Evolutionary conservation across 495 filamentous ascomycete genomes (phyloP).

Genomic region (Aspergillus indologenus): DNA sequence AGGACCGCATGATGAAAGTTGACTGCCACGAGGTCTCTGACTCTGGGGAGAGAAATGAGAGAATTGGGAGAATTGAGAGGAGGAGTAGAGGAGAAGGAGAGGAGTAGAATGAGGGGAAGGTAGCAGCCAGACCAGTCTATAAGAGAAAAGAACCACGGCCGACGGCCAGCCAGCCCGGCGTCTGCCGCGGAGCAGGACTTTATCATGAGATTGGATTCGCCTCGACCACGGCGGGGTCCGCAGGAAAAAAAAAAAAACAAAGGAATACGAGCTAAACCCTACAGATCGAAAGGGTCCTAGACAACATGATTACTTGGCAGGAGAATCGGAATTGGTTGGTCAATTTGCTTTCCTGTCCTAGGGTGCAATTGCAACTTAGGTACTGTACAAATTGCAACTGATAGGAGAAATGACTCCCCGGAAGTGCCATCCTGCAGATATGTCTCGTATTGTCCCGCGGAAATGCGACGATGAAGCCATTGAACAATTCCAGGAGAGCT

Average conservation of each 20-base stretch:
- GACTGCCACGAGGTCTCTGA: not conserved
- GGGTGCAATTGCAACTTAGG: not conserved
- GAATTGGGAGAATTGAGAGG: not conserved
- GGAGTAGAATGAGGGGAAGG: not conserved
- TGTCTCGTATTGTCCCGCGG: not conserved
- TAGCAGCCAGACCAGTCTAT: not conserved
- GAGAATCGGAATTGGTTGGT: not conserved
- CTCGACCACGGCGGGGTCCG: conserved; percentile 12
- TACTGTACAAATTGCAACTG: too few relatives aligned
- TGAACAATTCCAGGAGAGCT: not conserved
- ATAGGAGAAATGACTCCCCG: not conserved
- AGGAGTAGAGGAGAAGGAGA: not conserved
- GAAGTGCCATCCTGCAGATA: not conserved
- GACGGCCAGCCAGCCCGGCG: not conserved
- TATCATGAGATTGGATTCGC: conserved; percentile 8
- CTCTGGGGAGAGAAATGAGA: too few relatives aligned
- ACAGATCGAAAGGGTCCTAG: not conserved
- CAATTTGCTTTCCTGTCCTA: not conserved
- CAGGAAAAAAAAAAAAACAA: not conserved
- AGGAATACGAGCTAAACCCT: too few relatives aligned
- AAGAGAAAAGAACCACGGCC: not conserved
- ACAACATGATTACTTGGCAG: not conserved
- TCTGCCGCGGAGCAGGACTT: conserved; percentile 12
- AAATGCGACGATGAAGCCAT: not conserved
- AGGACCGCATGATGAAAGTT: conserved; percentile 29